Base-by-base conservation (phyloP, 257 asterid genomes). In the Capsicum chinense region DNA sequence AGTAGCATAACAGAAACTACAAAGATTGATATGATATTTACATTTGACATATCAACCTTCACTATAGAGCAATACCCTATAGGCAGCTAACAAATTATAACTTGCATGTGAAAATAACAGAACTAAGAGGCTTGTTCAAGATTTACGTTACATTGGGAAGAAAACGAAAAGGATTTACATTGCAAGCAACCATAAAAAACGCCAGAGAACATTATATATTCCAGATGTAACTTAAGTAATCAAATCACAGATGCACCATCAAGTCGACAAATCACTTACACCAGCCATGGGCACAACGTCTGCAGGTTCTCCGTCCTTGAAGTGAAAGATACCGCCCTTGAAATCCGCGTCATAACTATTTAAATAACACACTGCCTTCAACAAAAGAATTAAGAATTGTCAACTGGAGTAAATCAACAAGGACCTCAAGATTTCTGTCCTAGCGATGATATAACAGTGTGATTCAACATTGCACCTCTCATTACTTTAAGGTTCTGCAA, bases 301-400 rank as follows among this genome's bases (percentile, higher is more conserved):
- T 7, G 96, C 88, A 62, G 98, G 97, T 85, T 92, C 97, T 68
- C 98, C 99, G 80, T 94, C 95, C 90, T 90, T 92, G 92, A 96
- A 96, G 87, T 92, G 97, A 91, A 96, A 96, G 56, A 96, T 83
- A 48, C 99, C 99, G 56, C 98, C 99, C 66, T 67, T 84, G 88
- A 96, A 95, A 83, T 92, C 97, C 81, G 78, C 91, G 44, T 85
- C 89, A 56, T 90, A 89, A 84, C 87, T 92, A 87, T 92, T 94
- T 89, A 96, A 88, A 87, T 96, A 96, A 87, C 98, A 96, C 78
- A 96, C 98, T 83, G 91, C 97, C 98, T 94, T 89, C 85, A 88
- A 85, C 88, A 85, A 50, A 82, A 79, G 80, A 82, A 26, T 35
- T 80, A 76, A 88, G 59, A 80, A 69, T 50, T n/a, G 80, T 89